Percentiles rank a stretch among this genome's conserved stretches.
phyloP scores from a whole-genome alignment of 805 yeast genomes.

The Pichia kluyveri region DNA sequence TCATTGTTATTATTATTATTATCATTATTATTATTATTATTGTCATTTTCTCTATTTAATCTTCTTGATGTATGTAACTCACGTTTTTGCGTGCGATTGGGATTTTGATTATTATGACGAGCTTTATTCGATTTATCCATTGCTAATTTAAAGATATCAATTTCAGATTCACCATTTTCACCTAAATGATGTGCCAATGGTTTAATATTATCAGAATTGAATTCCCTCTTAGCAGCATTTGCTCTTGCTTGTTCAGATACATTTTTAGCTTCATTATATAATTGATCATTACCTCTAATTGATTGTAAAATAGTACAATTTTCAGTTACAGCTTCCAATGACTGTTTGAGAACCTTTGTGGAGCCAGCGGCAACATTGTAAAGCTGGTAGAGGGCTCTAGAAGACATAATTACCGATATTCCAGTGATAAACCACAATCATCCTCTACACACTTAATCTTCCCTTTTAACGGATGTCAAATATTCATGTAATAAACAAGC shows the following conservation, averaged over 20 bases:
- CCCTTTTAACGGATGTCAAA: too few species aligned
- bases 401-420: constrained; percentile 12
- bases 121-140: constrained; percentile 20
- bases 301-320: constrained; percentile 17
- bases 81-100: constrained; percentile 7
- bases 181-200: constrained; percentile 1
- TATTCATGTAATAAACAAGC: too few species aligned
- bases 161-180: constrained; percentile 7
- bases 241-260: constrained; percentile 20
- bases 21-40: constrained; percentile 1
- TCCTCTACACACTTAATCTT: too few species aligned
- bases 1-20: not conserved
- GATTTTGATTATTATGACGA: constrained; percentile 1
- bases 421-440: too few species aligned
- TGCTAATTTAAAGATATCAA: constrained; percentile 27
- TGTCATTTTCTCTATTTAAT: not conserved
- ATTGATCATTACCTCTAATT: constrained; percentile 17
- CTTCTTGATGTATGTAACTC: constrained; percentile 6
- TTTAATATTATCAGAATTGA: constrained; percentile 7
- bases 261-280: constrained; percentile 19
- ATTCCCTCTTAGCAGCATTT: constrained; percentile 10
- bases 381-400: constrained; percentile 19
- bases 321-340: constrained; percentile 8
- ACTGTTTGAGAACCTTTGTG: constrained; percentile 19
- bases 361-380: constrained; percentile 21